Percentiles rank a stretch among this genome's conserved stretches.
Conservation (phyloP, 139 green algal genomes). For the Chlorella sp. region DNA sequence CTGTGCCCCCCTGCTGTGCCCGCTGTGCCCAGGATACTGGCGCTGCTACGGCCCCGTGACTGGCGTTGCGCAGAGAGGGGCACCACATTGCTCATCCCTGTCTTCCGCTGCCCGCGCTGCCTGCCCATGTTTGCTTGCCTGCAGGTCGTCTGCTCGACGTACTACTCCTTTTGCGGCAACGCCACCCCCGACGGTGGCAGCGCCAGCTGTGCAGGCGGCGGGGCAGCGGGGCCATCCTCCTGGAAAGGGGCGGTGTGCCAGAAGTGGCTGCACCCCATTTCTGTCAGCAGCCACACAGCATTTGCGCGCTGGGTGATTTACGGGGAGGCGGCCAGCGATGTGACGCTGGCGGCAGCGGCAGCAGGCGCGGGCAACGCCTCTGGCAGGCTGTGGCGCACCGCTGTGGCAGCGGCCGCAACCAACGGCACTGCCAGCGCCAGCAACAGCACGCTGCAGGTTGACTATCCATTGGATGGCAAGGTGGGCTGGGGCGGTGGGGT, state of each 20-base stretch:
- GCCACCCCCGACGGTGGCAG: neutral
- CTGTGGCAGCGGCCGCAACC: neutral
- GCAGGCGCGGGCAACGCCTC: neutral
- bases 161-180: constrained; percentile 85
- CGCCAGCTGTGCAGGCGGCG: neutral
- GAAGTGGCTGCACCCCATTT: constrained; percentile 79
- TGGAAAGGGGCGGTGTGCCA: constrained; percentile 64
- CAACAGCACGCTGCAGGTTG: constrained; percentile 6
- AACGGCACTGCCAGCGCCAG: neutral
- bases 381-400: neutral
- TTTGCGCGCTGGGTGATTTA: constrained; percentile 84
- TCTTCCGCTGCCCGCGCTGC: no score
- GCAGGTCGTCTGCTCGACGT: constrained; percentile 64
- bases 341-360: neutral
- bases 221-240: neutral
- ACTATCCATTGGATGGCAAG: constrained; percentile 24
- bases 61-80: no score
- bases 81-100: no score
- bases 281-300: constrained; percentile 63
- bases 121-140: neutral
- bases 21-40: neutral
- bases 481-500: neutral
- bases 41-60: no score
- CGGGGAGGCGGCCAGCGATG: constrained; percentile 39
- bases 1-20: neutral